Base-by-base conservation (phyloP, 1,284 basidiomycete genomes). In the Sphagnurus paluster region DNA sequence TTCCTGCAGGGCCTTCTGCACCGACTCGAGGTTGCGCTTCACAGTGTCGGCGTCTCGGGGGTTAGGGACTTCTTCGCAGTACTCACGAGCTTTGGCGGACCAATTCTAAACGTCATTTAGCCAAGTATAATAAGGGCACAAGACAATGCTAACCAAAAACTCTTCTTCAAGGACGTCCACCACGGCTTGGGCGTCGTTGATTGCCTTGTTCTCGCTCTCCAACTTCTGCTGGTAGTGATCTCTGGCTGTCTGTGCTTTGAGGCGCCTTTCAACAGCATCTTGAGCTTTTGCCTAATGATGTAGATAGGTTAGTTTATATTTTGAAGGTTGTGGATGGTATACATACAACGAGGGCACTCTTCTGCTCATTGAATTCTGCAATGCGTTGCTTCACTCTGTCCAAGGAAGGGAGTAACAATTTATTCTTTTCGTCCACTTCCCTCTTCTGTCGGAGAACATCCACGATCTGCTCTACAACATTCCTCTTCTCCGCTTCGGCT, bases 1-100 rank as follows among this genome's bases (percentile, higher is more conserved):
- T 53, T 84, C 81, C 49, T 79, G 74, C 50, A 95, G 67, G 0
- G 90, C 84, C 23, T 70, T 72, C 53, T 86, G 71, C 3, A 88
- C 76, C 1, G 81, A 80, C 1, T 82, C 74, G 14, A 87, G 72
- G 42, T 82, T 75, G 8, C 77, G 75, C 48, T 87, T 58, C 23
- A 95, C 74, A 10, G 73, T 74, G 0, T 75, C 73, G 0, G 75
- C 64, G 21, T 70, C 74, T 20, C 87, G 80, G 8, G 76, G 78
- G 43, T 82, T 82, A 13, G 75, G 67, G 21, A 87, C 70, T 8
- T 76, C 75, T 16, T 70, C 75, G 56, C 81, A 91, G 59, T 80
- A 84, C 56, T 82, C 65, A 28, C 74, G 62, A 4, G 91, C 92
- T 37, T 78, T 75, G 4, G 61, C 67, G 1, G 78, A 80, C 85